phyloP scores from a whole-genome alignment of 2,329 filamentous ascomycete species.

The Phaeophleospora eucalypticola region DNA sequence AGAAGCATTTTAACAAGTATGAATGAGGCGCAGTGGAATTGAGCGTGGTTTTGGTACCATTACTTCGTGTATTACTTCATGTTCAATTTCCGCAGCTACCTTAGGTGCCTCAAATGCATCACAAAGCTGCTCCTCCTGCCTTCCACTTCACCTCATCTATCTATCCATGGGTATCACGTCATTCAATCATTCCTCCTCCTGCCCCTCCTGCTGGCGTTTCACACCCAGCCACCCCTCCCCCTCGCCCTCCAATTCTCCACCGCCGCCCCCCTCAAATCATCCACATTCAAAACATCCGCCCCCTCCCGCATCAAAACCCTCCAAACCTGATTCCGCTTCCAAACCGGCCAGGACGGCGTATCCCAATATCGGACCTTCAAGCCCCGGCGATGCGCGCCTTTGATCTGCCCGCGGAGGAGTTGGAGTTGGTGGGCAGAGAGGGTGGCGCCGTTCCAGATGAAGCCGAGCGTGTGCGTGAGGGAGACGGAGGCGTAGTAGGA shows the following conservation, averaged over 20 bases:
- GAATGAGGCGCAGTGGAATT: too few species aligned
- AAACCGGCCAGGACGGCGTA: conserved; percentile 53
- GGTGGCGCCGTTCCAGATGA: conserved; percentile 42
- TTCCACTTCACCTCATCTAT: too few species aligned
- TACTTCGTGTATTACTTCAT: too few species aligned
- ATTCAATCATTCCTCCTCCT: too few species aligned
- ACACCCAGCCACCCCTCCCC: conserved; percentile 12
- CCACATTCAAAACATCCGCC: conserved; percentile 55
- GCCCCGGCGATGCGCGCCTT: conserved; percentile 48
- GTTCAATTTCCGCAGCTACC: too few species aligned
- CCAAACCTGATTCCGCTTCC: conserved; percentile 54
- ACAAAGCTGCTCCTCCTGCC: too few species aligned
- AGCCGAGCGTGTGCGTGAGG: conserved; percentile 52
- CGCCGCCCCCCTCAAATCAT: conserved; percentile 52
- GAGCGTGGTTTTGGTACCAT: too few species aligned
- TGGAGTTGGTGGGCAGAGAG: conserved; percentile 46
- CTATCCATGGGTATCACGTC: too few species aligned
- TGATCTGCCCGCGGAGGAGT: conserved; percentile 49
- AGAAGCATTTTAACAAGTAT: too few species aligned
- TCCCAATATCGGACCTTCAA: conserved; percentile 57
- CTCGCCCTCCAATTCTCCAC: conserved; percentile 43
- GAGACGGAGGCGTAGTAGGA: conserved; percentile 64
- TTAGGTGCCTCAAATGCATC: too few species aligned
- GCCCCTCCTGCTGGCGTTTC: too few species aligned
- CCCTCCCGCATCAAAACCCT: conserved; percentile 50